phyloP scores from a whole-genome alignment of 1,284 basidiomycete genomes.

The Tilletia indica region DNA sequence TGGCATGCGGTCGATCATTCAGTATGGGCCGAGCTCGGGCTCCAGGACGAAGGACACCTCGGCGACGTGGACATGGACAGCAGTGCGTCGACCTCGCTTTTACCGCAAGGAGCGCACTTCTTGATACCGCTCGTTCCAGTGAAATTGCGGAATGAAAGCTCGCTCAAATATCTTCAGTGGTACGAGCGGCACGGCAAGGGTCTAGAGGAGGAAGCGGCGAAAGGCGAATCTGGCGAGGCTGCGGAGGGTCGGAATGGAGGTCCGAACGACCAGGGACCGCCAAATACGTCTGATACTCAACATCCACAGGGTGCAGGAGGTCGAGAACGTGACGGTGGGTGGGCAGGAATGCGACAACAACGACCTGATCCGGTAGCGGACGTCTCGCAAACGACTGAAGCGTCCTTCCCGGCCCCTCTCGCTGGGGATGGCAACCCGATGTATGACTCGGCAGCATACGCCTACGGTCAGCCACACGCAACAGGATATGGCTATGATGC shows the following conservation, averaged over 20 bases:
- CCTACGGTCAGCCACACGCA: background rate
- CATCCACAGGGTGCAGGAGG: too few species aligned
- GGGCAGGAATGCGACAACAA: background rate
- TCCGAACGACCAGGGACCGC: background rate
- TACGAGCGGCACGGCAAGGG: slow-evolving; percentile 16
- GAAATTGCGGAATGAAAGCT: slow-evolving; percentile 4
- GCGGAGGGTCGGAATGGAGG: background rate
- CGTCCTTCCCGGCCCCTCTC: background rate
- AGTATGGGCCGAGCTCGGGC: slow-evolving; percentile 3
- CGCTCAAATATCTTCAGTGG: slow-evolving; percentile 13
- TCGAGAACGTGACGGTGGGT: slow-evolving; percentile 1
- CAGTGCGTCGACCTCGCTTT: background rate
- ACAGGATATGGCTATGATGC: background rate
- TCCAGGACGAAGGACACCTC: background rate
- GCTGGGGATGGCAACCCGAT: background rate
- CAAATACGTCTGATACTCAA: too few species aligned
- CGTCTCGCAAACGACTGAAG: too few species aligned
- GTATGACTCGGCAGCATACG: background rate
- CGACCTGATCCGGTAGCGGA: background rate
- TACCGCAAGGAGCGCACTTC: background rate
- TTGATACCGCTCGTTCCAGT: slow-evolving; percentile 10
- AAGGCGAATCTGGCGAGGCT: background rate
- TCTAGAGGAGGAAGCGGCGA: background rate
- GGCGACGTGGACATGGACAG: background rate
- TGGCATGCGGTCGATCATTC: background rate